Conservation (phyloP, 2,329 filamentous ascomycete species). For the Aspergillus sp. region DNA sequence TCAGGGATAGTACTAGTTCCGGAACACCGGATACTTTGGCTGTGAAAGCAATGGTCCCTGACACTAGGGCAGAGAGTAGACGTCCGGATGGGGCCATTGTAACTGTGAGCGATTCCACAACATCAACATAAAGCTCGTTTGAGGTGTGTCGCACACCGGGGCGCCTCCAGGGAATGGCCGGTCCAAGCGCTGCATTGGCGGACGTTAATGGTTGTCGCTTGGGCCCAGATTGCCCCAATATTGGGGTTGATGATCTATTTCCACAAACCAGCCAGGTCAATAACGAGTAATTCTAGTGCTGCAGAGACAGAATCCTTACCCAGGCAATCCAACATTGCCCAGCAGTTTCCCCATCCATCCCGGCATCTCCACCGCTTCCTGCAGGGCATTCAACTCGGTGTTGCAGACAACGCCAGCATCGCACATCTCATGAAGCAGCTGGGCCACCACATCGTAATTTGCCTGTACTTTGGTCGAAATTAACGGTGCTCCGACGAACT, state of each 20-base stretch:
- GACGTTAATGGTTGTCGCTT: conserved; percentile 43
- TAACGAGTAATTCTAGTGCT: neutral
- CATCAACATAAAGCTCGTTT: conserved; percentile 95
- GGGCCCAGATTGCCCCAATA: conserved; percentile 38
- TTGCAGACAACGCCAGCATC: conserved; percentile 87
- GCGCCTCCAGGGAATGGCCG: conserved; percentile 79
- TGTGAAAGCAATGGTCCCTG: conserved; percentile 92
- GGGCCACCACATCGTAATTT: conserved; percentile 90
- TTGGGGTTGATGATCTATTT: conserved; percentile 39
- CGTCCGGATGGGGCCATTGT: conserved; percentile 88
- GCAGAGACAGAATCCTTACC: conserved; percentile 45
- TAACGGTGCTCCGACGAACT: conserved; percentile 86
- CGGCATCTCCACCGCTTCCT: conserved; percentile 89
- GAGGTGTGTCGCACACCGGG: conserved; percentile 93
- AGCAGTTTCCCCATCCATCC: conserved; percentile 86
- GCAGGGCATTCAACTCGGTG: conserved; percentile 88
- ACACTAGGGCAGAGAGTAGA: conserved; percentile 80
- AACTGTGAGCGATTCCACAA: conserved; percentile 85
- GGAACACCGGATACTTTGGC: conserved; percentile 93
- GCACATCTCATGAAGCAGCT: conserved; percentile 93
- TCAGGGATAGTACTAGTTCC: conserved; percentile 79
- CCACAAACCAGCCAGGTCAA: neutral
- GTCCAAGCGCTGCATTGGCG: conserved; percentile 38
- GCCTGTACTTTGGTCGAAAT: conserved; percentile 82
- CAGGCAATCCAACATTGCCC: conserved; percentile 80